phyloP scores from a whole-genome alignment of 1,139 yeast species.

The Taphrina deformans region DNA sequence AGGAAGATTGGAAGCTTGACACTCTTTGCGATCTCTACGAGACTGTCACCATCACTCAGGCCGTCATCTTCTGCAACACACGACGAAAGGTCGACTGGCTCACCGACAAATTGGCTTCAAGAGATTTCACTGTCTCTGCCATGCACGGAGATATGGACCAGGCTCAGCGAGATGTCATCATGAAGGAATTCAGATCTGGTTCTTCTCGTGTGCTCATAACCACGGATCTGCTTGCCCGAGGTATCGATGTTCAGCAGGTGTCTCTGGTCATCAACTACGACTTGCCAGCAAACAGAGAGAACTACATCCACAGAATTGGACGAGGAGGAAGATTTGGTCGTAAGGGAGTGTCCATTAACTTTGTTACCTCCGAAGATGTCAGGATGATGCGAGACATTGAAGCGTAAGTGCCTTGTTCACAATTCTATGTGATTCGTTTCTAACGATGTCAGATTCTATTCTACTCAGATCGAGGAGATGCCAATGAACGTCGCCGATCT shows the following conservation, averaged over 20 bases:
- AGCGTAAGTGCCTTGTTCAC: slow-evolving; percentile 48
- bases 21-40: slow-evolving; percentile 96
- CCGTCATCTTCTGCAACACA: slow-evolving; percentile 99
- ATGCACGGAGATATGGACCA: slow-evolving; percentile 98
- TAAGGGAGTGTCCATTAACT: slow-evolving; percentile 99
- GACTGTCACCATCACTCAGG: slow-evolving; percentile 96
- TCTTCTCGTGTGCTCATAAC: slow-evolving; percentile 95
- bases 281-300: slow-evolving; percentile 94
- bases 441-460: slow-evolving; percentile 62
- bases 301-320: slow-evolving; percentile 99
- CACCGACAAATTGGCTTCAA: slow-evolving; percentile 78
- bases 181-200: slow-evolving; percentile 98
- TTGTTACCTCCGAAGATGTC: slow-evolving; percentile 87
- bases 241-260: slow-evolving; percentile 99
- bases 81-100: slow-evolving; percentile 95
- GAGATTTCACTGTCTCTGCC: slow-evolving; percentile 92
- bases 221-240: slow-evolving; percentile 98
- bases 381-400: slow-evolving; percentile 96
- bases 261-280: slow-evolving; percentile 97
- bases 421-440: neutral
- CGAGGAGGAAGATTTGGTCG: slow-evolving; percentile 99
- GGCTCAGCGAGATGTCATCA: slow-evolving; percentile 94
- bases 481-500: slow-evolving; percentile 69
- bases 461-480: slow-evolving; percentile 97
- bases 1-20: slow-evolving; percentile 91